Evolutionary conservation across 169 alveolate species (phyloP).

Genomic region (Amoebophrya sp.): DNA sequence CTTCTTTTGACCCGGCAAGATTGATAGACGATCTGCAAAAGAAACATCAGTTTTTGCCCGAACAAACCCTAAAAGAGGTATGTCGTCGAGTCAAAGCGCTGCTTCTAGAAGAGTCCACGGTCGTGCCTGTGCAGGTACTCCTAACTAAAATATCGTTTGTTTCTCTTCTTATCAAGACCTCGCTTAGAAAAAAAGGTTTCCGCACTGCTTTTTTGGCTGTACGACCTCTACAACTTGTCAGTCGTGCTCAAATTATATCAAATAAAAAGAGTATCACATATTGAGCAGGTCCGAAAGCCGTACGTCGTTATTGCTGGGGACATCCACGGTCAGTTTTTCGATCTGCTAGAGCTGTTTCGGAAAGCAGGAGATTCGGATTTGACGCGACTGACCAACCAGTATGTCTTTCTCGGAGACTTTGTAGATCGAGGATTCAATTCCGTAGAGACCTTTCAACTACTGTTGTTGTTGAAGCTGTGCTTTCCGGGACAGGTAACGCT

Average conservation of each 20-base stretch:
- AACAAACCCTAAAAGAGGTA: background rate
- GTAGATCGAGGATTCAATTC: slow-evolving; percentile 92
- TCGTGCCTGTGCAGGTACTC: background rate
- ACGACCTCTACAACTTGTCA: too few species aligned
- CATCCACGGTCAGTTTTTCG: slow-evolving; percentile 20
- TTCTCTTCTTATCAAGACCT: too few species aligned
- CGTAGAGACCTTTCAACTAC: slow-evolving; percentile 76
- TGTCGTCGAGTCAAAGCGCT: background rate
- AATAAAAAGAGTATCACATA: background rate
- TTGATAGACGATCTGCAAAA: background rate
- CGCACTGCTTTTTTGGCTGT: too few species aligned
- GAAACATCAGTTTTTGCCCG: background rate
- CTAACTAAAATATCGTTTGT: background rate
- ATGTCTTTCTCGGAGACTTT: slow-evolving; percentile 78
- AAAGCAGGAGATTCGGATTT: background rate
- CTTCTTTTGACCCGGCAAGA: too few species aligned
- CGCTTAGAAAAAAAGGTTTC: too few species aligned
- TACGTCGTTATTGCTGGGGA: background rate
- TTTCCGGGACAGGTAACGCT: slow-evolving; percentile 39
- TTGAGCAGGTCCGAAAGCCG: background rate
- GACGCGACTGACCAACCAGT: background rate
- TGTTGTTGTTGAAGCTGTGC: slow-evolving; percentile 72
- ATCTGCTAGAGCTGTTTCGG: background rate
- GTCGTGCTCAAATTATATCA: too few species aligned
- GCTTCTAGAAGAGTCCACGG: background rate